Base-by-base conservation (phyloP, 257 asterid species). In the Solanum sitiens region DNA sequence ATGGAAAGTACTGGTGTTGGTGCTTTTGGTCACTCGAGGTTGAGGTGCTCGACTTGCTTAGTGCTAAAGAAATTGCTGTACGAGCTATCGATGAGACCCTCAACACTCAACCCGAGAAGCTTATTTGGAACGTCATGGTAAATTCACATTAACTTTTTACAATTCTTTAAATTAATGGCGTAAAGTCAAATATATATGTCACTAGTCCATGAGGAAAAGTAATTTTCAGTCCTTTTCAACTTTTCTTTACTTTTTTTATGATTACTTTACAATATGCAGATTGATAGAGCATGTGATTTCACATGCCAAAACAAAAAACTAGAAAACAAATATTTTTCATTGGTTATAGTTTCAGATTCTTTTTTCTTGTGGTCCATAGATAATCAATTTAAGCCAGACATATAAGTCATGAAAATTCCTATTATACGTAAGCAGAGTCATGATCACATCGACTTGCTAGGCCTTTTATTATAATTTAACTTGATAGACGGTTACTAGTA, bases 1-100 rank as follows among this genome's bases (percentile, higher is more conserved):
- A 95, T 53, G 98, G 98, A 18, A 95, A 92, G 33, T 95, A 94
- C 86, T 97, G 99, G 99, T 95, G 99, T 71, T 97, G 99, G 99
- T 97, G 99, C 83, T 97, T 97, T 86, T 97, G 99, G 99, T 92
- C 96, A 0, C 74, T 95, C 14, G 96, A 97, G 87, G 96, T 95
- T 3, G 99, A 97, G 90, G 98, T 95, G 68, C 91, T 95, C 32
- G 98, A 94, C 89, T 77, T 97, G n/a, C 94, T 97, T 2, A 85
- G 93, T 21, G 95, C 98, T 30, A 95, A 97, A 73, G 99, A 95
- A n/a, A 93, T 97, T 3, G 98, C 98, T 0, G 99, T 95, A 10
- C 92, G 99, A 18, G 99, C 99, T 10, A 95, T 96, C 96, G 99
- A 97, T 8, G 98, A 95, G 90, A 93, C 98, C 15, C 96, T 61